Conservation (phyloP, 2,329 filamentous ascomycete species). For the Clonostachys rhizophaga region DNA sequence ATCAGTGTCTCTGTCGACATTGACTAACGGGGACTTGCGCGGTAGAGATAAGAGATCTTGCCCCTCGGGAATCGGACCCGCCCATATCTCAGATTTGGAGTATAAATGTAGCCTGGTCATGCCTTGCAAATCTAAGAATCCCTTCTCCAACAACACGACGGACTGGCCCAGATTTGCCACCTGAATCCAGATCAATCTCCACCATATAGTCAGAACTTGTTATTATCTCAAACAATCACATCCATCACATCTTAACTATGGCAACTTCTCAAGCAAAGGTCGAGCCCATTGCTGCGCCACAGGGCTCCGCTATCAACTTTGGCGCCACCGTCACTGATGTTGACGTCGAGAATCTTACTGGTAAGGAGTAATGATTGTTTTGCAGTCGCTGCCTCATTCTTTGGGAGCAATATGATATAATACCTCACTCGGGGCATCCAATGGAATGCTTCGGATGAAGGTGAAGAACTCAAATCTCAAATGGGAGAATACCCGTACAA, state of each 20-base stretch:
- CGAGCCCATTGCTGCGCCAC: slow-evolving; percentile 26
- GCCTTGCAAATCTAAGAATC: too few species aligned
- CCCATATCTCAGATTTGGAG: too few species aligned
- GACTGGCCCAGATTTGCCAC: not conserved
- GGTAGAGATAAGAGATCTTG: too few species aligned
- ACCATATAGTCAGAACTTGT: not conserved
- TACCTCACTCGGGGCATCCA: too few species aligned
- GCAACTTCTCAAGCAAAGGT: slow-evolving; percentile 15
- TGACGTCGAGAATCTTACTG: slow-evolving; percentile 57
- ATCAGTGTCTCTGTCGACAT: too few species aligned
- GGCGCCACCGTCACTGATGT: slow-evolving; percentile 54
- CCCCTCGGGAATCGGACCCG: too few species aligned
- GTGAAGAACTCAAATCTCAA: slow-evolving; percentile 1
- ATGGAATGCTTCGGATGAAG: not conserved
- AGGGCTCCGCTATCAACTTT: slow-evolving; percentile 45
- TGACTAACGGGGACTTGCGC: too few species aligned
- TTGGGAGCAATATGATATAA: too few species aligned
- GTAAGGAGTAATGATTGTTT: slow-evolving; percentile 33
- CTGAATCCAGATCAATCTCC: not conserved
- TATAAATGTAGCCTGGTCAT: too few species aligned
- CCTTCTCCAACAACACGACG: too few species aligned
- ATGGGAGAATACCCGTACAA: slow-evolving; percentile 52
- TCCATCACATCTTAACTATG: not conserved
- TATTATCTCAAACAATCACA: not conserved
- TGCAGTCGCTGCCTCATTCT: too few species aligned